Conservation (phyloP, 2,329 filamentous ascomycete genomes). For the Cryphonectria nitschkei region DNA sequence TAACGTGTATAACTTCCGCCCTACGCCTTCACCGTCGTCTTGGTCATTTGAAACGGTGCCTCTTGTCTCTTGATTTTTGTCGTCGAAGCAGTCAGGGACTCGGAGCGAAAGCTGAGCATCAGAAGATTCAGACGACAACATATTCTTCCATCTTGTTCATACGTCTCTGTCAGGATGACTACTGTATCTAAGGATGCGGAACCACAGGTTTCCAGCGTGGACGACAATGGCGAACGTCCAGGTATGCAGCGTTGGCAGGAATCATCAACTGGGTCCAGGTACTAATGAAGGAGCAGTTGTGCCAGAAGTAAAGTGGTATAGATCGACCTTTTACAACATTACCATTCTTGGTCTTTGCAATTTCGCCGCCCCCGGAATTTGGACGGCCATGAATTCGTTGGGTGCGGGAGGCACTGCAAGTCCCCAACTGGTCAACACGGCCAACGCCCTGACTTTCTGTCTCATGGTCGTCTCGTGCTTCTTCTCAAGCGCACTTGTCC, state of each 20-base stretch:
- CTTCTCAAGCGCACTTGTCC: constrained; percentile 66
- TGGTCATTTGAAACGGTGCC: background rate
- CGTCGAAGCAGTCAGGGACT: background rate
- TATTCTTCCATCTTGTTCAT: no score
- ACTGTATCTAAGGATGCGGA: constrained; percentile 3
- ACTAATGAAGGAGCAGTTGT: constrained; percentile 5
- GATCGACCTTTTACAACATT: constrained; percentile 74
- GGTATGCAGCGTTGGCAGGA: background rate
- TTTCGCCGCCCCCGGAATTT: constrained; percentile 70
- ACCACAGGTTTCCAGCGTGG: background rate
- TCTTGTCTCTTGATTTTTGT: background rate
- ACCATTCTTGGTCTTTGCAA: constrained; percentile 73
- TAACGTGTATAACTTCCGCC: background rate
- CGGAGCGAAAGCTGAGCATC: background rate
- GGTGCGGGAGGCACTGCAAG: constrained; percentile 47
- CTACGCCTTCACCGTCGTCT: background rate
- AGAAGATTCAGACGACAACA: background rate
- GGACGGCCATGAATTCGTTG: constrained; percentile 47
- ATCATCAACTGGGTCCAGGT: no score
- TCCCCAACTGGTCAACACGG: constrained; percentile 48
- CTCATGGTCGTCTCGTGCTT: constrained; percentile 51
- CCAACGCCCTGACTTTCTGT: constrained; percentile 50
- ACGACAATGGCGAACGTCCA: background rate
- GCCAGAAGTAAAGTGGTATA: constrained; percentile 63
- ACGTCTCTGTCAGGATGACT: background rate